Percentiles rank a stretch among this genome's conserved stretches.
phyloP scores from a whole-genome alignment of 257 asterid genomes.

The Jaltomata sinuosa region DNA sequence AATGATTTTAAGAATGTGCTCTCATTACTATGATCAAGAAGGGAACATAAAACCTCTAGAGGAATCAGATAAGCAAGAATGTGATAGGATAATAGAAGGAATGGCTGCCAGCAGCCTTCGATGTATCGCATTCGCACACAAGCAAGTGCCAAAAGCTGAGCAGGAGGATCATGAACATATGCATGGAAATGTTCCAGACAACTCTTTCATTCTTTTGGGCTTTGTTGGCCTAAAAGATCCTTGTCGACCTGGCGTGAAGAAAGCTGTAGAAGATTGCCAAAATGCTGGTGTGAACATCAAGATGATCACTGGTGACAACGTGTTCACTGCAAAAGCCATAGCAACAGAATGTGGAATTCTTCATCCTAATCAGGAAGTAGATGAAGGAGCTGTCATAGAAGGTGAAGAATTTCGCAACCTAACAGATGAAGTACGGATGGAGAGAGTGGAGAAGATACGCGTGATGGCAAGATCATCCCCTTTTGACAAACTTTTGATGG shows the following conservation, averaged over 20 bases:
- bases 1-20: slow-evolving; percentile 48
- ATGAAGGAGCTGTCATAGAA: slow-evolving; percentile 37
- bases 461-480: slow-evolving; percentile 84
- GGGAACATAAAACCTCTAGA: slow-evolving; percentile 28
- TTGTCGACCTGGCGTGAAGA: slow-evolving; percentile 47
- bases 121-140: slow-evolving; percentile 68
- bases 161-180: background rate
- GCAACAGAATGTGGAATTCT: slow-evolving; percentile 78
- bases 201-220: slow-evolving; percentile 33
- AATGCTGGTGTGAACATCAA: slow-evolving; percentile 51
- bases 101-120: slow-evolving; percentile 70
- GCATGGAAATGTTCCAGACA: slow-evolving; percentile 18
- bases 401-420: slow-evolving; percentile 54
- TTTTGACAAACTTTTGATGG: slow-evolving; percentile 66
- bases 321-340: slow-evolving; percentile 66
- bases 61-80: slow-evolving; percentile 12
- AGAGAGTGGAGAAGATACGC: slow-evolving; percentile 36
- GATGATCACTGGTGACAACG: slow-evolving; percentile 80
- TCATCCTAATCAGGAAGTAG: background rate
- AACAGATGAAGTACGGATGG: slow-evolving; percentile 48
- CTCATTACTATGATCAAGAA: slow-evolving; percentile 30
- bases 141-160: slow-evolving; percentile 12
- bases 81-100: slow-evolving; percentile 32
- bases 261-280: slow-evolving; percentile 58
- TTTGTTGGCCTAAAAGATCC: slow-evolving; percentile 66